These are phyloP conservation scores for Astrothelium macrocarpum DNA, from an alignment of 495 filamentous ascomycete species.

Conservation along the genomic window DNA sequence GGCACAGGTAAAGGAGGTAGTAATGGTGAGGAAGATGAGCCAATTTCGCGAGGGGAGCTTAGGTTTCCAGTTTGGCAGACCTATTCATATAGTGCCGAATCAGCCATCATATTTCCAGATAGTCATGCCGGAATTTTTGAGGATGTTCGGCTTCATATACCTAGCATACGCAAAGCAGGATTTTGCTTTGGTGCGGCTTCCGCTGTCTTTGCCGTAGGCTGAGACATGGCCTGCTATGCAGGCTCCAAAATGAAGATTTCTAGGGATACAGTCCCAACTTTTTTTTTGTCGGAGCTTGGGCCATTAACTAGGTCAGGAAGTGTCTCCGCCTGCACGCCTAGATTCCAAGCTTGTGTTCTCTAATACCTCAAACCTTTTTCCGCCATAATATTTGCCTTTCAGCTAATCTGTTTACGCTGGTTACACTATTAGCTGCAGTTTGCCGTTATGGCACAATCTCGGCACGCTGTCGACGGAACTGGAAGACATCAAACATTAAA, in stretches of 20 bases:
- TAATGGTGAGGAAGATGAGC: slow-evolving; percentile 84
- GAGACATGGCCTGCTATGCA: neutral
- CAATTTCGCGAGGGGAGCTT: slow-evolving; percentile 87
- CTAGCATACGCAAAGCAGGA: slow-evolving; percentile 1
- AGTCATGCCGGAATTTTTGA: neutral
- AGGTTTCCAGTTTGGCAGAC: neutral
- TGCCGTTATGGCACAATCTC: too few relatives aligned
- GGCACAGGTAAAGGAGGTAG: slow-evolving; percentile 63
- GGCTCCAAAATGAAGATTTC: neutral
- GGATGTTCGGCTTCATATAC: neutral
- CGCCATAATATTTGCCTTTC: too few relatives aligned
- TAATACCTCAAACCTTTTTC: too few relatives aligned
- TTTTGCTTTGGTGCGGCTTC: neutral
- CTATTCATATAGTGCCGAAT: neutral
- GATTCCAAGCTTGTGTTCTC: too few relatives aligned
- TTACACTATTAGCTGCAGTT: too few relatives aligned
- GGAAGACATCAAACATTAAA: too few relatives aligned
- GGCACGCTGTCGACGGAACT: too few relatives aligned
- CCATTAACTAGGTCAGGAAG: too few relatives aligned
- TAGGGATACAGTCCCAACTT: neutral
- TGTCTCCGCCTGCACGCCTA: too few relatives aligned
- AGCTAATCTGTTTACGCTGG: too few relatives aligned
- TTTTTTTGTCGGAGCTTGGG: neutral
- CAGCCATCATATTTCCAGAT: neutral
- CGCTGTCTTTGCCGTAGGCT: neutral